Evolutionary conservation across 2,329 filamentous ascomycete genomes (phyloP), one percentile per base, ranked within the genome.

Genomic region (Colletotrichum caudatum): DNA sequence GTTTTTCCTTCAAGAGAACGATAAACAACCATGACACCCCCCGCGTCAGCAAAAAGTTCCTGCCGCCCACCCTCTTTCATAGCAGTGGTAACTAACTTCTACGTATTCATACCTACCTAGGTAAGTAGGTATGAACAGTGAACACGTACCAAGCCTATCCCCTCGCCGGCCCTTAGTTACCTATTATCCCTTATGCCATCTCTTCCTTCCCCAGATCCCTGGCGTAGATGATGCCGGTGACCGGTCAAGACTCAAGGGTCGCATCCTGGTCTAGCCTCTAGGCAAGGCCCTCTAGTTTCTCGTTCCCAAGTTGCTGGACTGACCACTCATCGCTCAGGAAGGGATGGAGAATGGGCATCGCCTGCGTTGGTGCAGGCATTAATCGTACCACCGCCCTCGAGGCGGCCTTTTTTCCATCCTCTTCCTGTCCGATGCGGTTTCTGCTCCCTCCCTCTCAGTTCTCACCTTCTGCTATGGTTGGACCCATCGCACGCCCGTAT

Each of bases 251-350:
- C 39, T 53, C 65, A 26, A 69, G 54, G 59, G 39, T 39, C 33
- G 23, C 20, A 71, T 71, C 59, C 65, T 54, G 39, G 65, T 50
- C 60, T 59, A 64, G 65, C 41, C 48, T 60, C 53, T 60, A 56
- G 65, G 65, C 65, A 60, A 69, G 59, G 53, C 59, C 59, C 65
- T 71, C 69, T 37, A 37, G 35, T 37, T 8, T 69, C 57, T 69
- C 53, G 58, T 71, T 71, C 69, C 69, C 69, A 69, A 71, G 54
- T 69, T 64, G 69, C 46, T 69, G 69, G 69, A 64, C 69, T 54
- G 53, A 44, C 69, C 69, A 71, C n/a, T 71, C 65, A 71, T 50
- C 12, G 20, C 44, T 44, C 46, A 23, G 23, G 54, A 56, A 33
- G 39, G 59, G 37, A 64, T 46, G 29, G 65, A 60, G 65, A 64